Evolutionary conservation across 1,284 basidiomycete species (phyloP).

Genomic region (Moesziomyces parantarcticus): DNA sequence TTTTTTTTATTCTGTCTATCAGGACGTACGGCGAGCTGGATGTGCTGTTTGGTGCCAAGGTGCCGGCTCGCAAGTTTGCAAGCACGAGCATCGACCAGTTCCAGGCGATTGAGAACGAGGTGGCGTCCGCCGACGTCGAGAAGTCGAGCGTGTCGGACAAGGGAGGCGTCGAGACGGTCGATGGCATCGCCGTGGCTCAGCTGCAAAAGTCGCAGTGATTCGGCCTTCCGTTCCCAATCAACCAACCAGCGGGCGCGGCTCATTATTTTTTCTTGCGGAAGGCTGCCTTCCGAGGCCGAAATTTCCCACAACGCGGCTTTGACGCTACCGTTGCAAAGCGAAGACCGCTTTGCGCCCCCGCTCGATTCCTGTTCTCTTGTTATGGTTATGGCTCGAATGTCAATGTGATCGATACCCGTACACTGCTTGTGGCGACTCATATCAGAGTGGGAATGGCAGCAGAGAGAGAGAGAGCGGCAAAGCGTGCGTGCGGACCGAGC

Average conservation of each 20-base stretch:
- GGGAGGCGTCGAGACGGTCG: not conserved
- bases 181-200: conserved; percentile 5
- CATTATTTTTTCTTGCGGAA: conserved; percentile 1
- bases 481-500: conserved; percentile 15
- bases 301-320: too few species aligned
- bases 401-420: conserved; percentile 17
- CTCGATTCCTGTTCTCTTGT: not conserved
- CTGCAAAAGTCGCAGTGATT: conserved; percentile 10
- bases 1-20: not conserved
- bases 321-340: too few species aligned
- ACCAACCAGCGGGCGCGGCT: too few species aligned
- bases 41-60: conserved; percentile 67
- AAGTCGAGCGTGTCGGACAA: conserved; percentile 26
- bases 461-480: not conserved
- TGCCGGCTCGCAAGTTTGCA: conserved; percentile 67
- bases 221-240: too few species aligned
- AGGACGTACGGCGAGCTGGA: conserved; percentile 70
- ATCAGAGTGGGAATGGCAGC: too few species aligned
- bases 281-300: conserved; percentile 3
- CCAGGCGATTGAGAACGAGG: conserved; percentile 27
- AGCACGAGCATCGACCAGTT: conserved; percentile 64
- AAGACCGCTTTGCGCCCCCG: too few species aligned
- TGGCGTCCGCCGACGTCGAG: conserved; percentile 14
- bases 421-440: too few species aligned
- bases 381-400: not conserved